Base-by-base conservation (phyloP, 768 basidiomycete species). In the Leccinum subgranulosum region DNA sequence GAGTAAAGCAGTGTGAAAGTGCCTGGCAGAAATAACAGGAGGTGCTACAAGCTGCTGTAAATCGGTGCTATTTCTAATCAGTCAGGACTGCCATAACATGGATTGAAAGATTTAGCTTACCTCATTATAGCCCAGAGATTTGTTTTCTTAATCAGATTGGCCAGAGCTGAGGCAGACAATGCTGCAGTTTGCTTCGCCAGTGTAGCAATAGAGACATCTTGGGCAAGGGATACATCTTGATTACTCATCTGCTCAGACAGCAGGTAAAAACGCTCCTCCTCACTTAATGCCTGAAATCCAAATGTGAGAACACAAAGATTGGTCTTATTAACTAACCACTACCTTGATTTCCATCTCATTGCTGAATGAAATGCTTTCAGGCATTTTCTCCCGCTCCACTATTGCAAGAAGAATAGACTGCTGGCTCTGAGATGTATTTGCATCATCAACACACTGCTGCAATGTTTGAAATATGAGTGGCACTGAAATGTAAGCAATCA, bases 111-210 rank as follows among this genome's bases (percentile, higher is more conserved):
- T 25, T 39, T 2, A 31, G 56, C 68, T 48, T 27, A 74, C 70
- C 36, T 51, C 19, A 59, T 51, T 7, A 62, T 8, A 15, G 91
- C 80, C 34, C 77, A 78, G 10, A 80, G 72, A 53, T 77, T 76
- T 0, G 92, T 82, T 28, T 85, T 83, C 14, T 66, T 64, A 2
- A 90, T 81, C 6, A 98, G 79, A 64, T 88, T 81, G 23, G 76
- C 79, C 14, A 98, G 77, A 70, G 98, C 97, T 14, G 77, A 82
- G 3, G 92, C 90, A 27, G 92, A 85, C 6, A 99, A 76, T 2
- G 94, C 94, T 15, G 97, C 97, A 4, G 95, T 96, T 67, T 96
- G 92, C 3, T 83, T 82, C 4, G 97, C 92, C 4, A 98, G 63
- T 5, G 73, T 69, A 34, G 74, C 69, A n/a, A 96, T 56, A 8